Evolutionary conservation across 164 flowering plant species (phyloP).

Genomic region (Dillenia turbinata): DNA sequence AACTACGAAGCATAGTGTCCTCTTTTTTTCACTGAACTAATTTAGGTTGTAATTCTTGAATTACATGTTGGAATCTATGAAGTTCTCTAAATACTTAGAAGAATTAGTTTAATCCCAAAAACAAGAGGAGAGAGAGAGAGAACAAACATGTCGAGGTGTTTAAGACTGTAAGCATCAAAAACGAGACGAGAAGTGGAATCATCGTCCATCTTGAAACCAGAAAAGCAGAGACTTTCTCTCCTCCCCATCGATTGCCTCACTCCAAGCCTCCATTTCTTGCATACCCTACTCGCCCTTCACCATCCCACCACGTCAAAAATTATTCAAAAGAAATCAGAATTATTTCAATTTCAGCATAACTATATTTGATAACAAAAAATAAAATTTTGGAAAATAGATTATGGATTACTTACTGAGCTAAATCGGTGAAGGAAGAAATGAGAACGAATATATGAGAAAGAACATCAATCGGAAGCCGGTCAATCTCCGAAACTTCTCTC

Average conservation of each 20-base stretch:
- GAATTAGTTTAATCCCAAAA: neutral
- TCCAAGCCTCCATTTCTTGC: conserved; percentile 85
- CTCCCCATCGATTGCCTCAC: conserved; percentile 71
- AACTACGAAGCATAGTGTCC: too few relatives aligned
- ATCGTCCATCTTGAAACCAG: conserved; percentile 90
- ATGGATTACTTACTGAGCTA: conserved; percentile 50
- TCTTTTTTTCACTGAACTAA: too few relatives aligned
- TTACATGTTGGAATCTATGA: too few relatives aligned
- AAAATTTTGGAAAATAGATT: neutral
- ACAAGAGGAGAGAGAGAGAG: conserved; percentile 4
- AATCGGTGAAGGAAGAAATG: conserved; percentile 58
- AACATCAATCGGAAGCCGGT: conserved; percentile 60
- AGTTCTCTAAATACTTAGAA: neutral
- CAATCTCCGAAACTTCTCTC: conserved; percentile 45
- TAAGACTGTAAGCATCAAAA: conserved; percentile 59
- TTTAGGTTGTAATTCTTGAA: too few relatives aligned
- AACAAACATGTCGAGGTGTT: conserved; percentile 83
- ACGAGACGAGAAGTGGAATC: conserved; percentile 76
- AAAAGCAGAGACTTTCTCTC: conserved; percentile 64
- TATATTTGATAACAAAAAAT: neutral
- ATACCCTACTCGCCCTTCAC: conserved; percentile 57
- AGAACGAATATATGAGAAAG: conserved; percentile 53
- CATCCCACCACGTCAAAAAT: neutral
- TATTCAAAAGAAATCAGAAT: neutral
- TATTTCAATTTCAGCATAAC: conserved; percentile 1